Conservation (phyloP, 2,329 filamentous ascomycete species). For the Epichloe festucae region DNA sequence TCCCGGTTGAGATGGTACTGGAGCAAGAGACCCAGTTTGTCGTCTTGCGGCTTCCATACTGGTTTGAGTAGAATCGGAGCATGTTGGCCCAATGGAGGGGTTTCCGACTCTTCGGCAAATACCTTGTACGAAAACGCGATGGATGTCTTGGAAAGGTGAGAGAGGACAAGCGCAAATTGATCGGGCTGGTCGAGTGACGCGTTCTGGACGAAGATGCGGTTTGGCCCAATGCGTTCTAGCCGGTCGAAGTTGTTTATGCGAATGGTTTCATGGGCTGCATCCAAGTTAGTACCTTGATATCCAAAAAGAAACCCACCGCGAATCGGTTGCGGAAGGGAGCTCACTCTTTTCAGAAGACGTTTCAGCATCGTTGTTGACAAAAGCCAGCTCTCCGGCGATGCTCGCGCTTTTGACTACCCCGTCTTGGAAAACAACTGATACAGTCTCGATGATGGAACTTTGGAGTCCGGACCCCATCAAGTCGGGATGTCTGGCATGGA, state of each 20-base stretch:
- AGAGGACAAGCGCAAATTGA: slow-evolving; percentile 65
- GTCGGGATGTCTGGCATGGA: slow-evolving; percentile 68
- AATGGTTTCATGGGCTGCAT: slow-evolving; percentile 48
- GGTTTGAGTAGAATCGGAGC: slow-evolving; percentile 63
- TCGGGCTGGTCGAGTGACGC: slow-evolving; percentile 52
- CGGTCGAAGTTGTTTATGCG: slow-evolving; percentile 76
- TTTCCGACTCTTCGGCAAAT: slow-evolving; percentile 50
- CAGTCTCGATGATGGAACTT: slow-evolving; percentile 79
- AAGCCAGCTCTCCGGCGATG: slow-evolving; percentile 77
- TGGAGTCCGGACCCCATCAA: slow-evolving; percentile 69
- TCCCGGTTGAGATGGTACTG: slow-evolving; percentile 73
- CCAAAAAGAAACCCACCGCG: neutral
- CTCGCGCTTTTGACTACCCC: slow-evolving; percentile 58
- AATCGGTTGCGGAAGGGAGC: slow-evolving; percentile 11
- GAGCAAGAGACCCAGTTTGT: slow-evolving; percentile 76
- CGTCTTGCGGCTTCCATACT: slow-evolving; percentile 70
- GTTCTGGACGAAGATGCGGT: slow-evolving; percentile 78
- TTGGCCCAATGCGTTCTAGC: slow-evolving; percentile 88
- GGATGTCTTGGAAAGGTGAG: slow-evolving; percentile 58
- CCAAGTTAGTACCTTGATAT: neutral
- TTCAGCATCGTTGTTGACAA: slow-evolving; percentile 57
- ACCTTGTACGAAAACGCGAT: slow-evolving; percentile 90
- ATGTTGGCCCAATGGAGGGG: slow-evolving; percentile 33
- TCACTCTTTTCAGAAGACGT: slow-evolving; percentile 33
- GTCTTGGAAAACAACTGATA: slow-evolving; percentile 73